Evolutionary conservation across 164 flowering plant species (phyloP).

Genomic region (Dillenia suffruticosa): DNA sequence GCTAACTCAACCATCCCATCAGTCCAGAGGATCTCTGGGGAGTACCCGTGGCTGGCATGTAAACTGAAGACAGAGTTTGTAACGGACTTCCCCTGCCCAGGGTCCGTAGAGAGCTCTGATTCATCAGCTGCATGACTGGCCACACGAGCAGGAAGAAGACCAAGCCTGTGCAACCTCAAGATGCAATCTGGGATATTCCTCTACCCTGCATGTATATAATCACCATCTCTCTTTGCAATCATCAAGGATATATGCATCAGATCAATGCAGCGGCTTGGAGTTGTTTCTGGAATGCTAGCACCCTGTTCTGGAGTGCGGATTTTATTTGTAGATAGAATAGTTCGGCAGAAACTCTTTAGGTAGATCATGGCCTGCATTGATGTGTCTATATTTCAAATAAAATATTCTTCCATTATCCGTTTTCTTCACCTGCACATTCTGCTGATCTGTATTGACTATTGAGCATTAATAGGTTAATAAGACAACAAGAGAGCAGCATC

Average conservation of each 20-base stretch:
- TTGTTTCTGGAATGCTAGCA: not conserved
- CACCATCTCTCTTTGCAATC: conserved; percentile 1
- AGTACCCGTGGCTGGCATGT: conserved; percentile 2
- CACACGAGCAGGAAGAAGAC: conserved; percentile 7
- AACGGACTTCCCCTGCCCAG: conserved; percentile 2
- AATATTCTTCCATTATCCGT: too few relatives aligned
- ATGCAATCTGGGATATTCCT: conserved; percentile 6
- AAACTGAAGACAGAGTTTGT: not conserved
- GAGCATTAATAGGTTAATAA: not conserved
- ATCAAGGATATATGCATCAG: not conserved
- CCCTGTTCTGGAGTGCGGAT: not conserved
- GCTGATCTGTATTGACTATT: conserved; percentile 3
- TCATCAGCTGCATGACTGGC: conserved; percentile 4
- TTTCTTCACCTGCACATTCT: too few relatives aligned
- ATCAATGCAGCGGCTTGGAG: conserved; percentile 1
- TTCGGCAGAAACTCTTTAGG: too few relatives aligned
- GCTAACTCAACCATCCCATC: conserved; percentile 3
- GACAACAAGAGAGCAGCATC: conserved; percentile 7
- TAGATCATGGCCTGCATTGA: too few relatives aligned
- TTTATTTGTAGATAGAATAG: too few relatives aligned
- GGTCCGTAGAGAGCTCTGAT: not conserved
- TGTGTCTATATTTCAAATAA: too few relatives aligned
- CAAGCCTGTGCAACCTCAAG: conserved; percentile 5
- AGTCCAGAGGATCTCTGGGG: conserved; percentile 1
- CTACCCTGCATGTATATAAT: not conserved